Conservation (phyloP, 495 filamentous ascomycete genomes). For the Tetracladium setigerum region DNA sequence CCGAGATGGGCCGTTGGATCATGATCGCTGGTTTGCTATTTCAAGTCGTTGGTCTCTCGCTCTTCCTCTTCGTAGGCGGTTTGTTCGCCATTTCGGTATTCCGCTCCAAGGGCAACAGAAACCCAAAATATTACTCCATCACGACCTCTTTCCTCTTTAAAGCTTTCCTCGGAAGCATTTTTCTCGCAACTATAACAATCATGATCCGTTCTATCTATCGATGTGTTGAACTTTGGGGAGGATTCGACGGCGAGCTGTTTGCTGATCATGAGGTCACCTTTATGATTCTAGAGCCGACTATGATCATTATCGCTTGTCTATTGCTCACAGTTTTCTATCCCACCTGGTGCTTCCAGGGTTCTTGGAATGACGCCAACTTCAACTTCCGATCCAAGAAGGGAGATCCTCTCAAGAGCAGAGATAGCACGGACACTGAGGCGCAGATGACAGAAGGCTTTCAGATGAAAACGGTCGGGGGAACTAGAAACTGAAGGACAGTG, state of each 20-base stretch:
- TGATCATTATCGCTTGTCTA: conserved; percentile 23
- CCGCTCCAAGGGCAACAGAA: conserved; percentile 6
- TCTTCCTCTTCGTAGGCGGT: conserved; percentile 11
- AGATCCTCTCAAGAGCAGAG: no score
- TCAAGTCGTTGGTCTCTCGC: conserved; percentile 16
- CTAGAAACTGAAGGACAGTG: no score
- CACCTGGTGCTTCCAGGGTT: not conserved
- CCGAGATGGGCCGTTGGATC: conserved; percentile 16
- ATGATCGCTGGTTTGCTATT: conserved; percentile 22
- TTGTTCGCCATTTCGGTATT: conserved; percentile 18
- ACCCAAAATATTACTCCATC: conserved; percentile 18
- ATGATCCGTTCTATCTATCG: conserved; percentile 27
- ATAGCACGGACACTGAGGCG: no score
- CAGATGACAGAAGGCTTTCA: no score
- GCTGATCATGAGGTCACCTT: conserved; percentile 25
- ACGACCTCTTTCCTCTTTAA: conserved; percentile 9
- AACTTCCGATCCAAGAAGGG: not conserved
- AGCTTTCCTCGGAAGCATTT: conserved; percentile 17
- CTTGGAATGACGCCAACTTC: not conserved
- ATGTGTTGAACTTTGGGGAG: conserved; percentile 25
- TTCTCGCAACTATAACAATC: conserved; percentile 33
- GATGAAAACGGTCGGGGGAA: no score
- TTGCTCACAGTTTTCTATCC: conserved; percentile 22
- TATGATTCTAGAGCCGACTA: conserved; percentile 28
- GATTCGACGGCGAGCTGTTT: conserved; percentile 23